Conservation (phyloP, 805 yeast genomes). For the Myxozyma sirexii region DNA sequence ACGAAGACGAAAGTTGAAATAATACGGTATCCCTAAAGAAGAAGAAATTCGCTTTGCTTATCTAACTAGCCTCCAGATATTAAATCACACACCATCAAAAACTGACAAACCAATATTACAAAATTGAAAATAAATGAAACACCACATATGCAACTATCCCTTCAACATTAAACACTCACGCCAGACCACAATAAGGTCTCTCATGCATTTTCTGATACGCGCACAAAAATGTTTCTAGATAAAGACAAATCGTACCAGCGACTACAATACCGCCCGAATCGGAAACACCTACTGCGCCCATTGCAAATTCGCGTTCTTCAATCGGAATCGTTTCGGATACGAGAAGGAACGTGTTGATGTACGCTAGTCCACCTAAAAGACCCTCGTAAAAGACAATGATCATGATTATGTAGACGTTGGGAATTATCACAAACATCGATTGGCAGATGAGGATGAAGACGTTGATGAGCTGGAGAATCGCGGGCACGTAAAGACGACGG, state of each 20-base stretch:
- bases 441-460: conserved; percentile 62
- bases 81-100: not conserved
- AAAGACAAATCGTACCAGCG: conserved; percentile 75
- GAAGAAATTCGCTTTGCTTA: not conserved
- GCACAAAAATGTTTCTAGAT: conserved; percentile 76
- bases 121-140: not conserved
- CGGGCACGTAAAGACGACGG: conserved; percentile 58
- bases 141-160: not conserved
- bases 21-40: not conserved
- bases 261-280: conserved; percentile 82
- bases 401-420: conserved; percentile 64
- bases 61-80: not conserved
- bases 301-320: conserved; percentile 68
- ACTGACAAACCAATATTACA: not conserved
- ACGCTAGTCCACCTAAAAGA: conserved; percentile 84
- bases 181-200: conserved; percentile 73
- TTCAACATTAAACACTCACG: conserved; percentile 34
- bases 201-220: conserved; percentile 68
- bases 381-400: conserved; percentile 78
- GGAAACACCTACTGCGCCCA: conserved; percentile 82
- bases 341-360: conserved; percentile 82
- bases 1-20: conserved; percentile 13
- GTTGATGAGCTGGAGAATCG: conserved; percentile 69
- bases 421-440: conserved; percentile 60
- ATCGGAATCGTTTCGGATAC: conserved; percentile 62